Evolutionary conservation across 2,329 filamentous ascomycete genomes (phyloP).

Genomic region (Leptographium lundbergii): DNA sequence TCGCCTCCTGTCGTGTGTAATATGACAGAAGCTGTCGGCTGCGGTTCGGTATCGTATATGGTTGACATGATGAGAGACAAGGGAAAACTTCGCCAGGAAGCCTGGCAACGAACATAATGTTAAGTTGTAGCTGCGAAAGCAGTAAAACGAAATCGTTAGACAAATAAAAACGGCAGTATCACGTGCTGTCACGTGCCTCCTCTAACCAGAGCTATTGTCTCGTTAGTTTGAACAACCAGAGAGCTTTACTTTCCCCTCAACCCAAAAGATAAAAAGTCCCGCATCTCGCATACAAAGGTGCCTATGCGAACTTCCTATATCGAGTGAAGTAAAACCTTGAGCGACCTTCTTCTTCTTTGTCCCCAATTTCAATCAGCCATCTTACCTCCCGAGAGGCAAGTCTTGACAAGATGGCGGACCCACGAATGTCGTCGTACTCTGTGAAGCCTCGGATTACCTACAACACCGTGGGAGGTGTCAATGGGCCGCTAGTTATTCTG

Average conservation of each 20-base stretch:
- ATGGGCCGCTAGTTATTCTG: constrained; percentile 92
- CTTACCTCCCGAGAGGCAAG: not conserved
- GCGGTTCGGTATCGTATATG: constrained; percentile 88
- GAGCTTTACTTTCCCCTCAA: constrained; percentile 4
- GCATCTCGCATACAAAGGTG: not conserved
- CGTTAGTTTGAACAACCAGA: not conserved
- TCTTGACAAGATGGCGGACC: constrained; percentile 33
- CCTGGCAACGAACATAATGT: not conserved
- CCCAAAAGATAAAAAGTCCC: constrained; percentile 5
- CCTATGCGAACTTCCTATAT: not conserved
- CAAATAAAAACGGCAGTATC: not conserved
- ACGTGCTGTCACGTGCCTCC: not conserved
- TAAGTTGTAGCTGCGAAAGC: not conserved
- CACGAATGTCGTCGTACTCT: constrained; percentile 46
- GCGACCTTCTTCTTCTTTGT: not conserved
- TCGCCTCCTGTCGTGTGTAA: constrained; percentile 85
- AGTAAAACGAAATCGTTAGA: not conserved
- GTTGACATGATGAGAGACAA: constrained; percentile 52
- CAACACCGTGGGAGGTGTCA: constrained; percentile 97
- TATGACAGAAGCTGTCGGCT: constrained; percentile 83
- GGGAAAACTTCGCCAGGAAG: not conserved
- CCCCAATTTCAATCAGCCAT: no score
- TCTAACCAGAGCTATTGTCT: not conserved
- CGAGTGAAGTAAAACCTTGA: not conserved
- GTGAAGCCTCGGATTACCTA: constrained; percentile 61